These are phyloP conservation scores for Hymenoscyphus fraxineus DNA, from an alignment of 2,329 filamentous ascomycete species.

Conservation along the genomic window DNA sequence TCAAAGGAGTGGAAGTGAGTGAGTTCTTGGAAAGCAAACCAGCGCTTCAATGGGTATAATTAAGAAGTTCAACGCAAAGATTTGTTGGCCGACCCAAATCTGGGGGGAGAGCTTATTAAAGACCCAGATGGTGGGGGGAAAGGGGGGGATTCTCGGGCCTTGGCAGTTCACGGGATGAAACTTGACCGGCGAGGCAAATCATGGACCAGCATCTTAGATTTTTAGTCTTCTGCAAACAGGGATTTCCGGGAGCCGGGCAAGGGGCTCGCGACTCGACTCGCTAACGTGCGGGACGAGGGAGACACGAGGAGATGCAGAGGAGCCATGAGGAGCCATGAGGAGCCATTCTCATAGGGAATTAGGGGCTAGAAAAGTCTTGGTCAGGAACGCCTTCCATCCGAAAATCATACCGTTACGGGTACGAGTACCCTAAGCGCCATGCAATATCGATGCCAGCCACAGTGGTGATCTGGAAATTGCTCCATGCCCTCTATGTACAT, in stretches of 20 bases:
- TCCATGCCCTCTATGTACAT: neutral
- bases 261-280: neutral
- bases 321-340: too few species aligned
- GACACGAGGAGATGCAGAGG: neutral
- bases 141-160: constrained; percentile 3
- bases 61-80: constrained; percentile 21
- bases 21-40: constrained; percentile 34
- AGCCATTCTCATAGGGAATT: neutral
- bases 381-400: constrained; percentile 26
- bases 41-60: constrained; percentile 32
- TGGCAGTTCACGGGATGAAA: constrained; percentile 25
- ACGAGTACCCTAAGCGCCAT: neutral
- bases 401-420: constrained; percentile 3
- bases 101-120: constrained; percentile 22
- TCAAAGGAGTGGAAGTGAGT: constrained; percentile 30
- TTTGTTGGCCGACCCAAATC: constrained; percentile 18
- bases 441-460: neutral
- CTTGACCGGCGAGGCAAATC: constrained; percentile 23
- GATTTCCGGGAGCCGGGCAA: constrained; percentile 5
- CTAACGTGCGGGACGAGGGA: neutral
- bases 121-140: constrained; percentile 4
- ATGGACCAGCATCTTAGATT: neutral
- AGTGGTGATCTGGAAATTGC: neutral
- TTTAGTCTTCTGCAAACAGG: neutral
- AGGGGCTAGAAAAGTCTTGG: constrained; percentile 13